These are phyloP conservation scores for Ploettnerulaceae sp. DNA, from an alignment of 2,329 filamentous ascomycete genomes.

Conservation along the genomic window DNA sequence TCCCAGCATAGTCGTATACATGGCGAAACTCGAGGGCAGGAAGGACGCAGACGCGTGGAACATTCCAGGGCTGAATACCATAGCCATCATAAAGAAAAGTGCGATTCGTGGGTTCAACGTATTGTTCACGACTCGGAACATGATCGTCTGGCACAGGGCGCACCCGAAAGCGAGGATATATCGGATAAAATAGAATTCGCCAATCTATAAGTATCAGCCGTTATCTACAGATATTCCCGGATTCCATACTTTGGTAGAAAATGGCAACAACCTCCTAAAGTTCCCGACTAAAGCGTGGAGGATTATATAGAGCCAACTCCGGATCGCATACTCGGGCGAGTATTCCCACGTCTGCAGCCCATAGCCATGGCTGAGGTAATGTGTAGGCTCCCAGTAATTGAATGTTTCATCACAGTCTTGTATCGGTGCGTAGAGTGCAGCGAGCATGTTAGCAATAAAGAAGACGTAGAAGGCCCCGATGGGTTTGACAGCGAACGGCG, in stretches of 20 bases:
- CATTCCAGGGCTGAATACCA: slow-evolving; percentile 80
- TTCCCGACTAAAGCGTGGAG: slow-evolving; percentile 72
- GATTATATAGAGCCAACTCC: slow-evolving; percentile 87
- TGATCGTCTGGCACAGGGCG: slow-evolving; percentile 73
- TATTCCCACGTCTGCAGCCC: slow-evolving; percentile 99
- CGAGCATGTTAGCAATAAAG: slow-evolving; percentile 65
- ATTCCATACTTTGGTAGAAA: slow-evolving; percentile 49
- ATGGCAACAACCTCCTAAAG: slow-evolving; percentile 58
- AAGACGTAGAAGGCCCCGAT: slow-evolving; percentile 79
- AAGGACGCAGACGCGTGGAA: slow-evolving; percentile 87
- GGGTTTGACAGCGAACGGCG: slow-evolving; percentile 61
- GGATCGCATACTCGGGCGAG: slow-evolving; percentile 88
- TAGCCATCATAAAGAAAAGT: slow-evolving; percentile 74
- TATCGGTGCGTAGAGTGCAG: slow-evolving; percentile 81
- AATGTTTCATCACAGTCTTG: slow-evolving; percentile 98
- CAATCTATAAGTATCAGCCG: slow-evolving; percentile 39
- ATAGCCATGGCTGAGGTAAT: slow-evolving; percentile 89
- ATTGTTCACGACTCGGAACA: slow-evolving; percentile 73
- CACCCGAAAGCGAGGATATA: slow-evolving; percentile 69
- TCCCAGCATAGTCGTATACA: slow-evolving; percentile 88
- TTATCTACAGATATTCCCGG: neutral
- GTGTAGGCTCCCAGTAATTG: slow-evolving; percentile 98
- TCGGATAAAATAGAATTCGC: slow-evolving; percentile 85
- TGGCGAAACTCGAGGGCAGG: slow-evolving; percentile 91
- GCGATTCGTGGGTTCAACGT: slow-evolving; percentile 80